A percentile compares a stretch with the other conserved stretches of the same genome.
Evolutionary conservation across 176 grass and related monocot species (phyloP).

Genomic region (Coix lacrymajobi): DNA sequence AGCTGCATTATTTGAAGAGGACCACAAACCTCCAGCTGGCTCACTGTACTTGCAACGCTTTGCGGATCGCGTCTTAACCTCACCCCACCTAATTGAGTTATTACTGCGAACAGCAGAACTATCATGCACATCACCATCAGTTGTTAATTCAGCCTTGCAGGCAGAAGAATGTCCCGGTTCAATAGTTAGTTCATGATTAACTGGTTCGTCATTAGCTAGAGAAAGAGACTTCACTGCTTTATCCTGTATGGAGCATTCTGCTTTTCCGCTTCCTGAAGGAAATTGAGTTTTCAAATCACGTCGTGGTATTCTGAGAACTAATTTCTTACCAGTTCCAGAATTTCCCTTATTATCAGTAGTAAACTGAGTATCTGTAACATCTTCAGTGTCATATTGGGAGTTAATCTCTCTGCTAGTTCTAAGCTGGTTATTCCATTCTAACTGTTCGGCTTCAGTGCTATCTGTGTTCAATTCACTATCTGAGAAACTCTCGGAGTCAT

Average conservation of each 20-base stretch:
- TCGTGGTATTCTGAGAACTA: constrained; percentile 73
- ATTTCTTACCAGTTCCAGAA: constrained; percentile 47
- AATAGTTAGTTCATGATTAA: constrained; percentile 19
- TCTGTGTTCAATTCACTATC: constrained; percentile 46
- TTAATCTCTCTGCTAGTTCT: constrained; percentile 49
- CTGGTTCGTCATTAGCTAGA: constrained; percentile 29
- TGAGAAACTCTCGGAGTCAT: constrained; percentile 51
- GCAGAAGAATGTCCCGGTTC: constrained; percentile 27
- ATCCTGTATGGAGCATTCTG: constrained; percentile 37
- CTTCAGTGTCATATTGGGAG: constrained; percentile 44
- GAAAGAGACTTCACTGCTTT: constrained; percentile 10
- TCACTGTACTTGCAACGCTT: constrained; percentile 54
- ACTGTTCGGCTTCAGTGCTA: constrained; percentile 52
- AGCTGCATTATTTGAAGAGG: constrained; percentile 32
- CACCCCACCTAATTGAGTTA: constrained; percentile 80
- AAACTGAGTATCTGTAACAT: constrained; percentile 40
- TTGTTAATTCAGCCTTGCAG: constrained; percentile 38
- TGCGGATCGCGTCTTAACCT: constrained; percentile 82
- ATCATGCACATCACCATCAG: constrained; percentile 32
- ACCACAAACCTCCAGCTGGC: constrained; percentile 23
- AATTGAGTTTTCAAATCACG: constrained; percentile 40
- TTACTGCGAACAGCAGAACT: constrained; percentile 31
- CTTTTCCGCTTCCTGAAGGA: constrained; percentile 48
- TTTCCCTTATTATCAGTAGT: constrained; percentile 24
- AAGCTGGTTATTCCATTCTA: constrained; percentile 32